Evolutionary conservation across 2,329 filamentous ascomycete species (phyloP).

Genomic region (Alternaria ventricosa): DNA sequence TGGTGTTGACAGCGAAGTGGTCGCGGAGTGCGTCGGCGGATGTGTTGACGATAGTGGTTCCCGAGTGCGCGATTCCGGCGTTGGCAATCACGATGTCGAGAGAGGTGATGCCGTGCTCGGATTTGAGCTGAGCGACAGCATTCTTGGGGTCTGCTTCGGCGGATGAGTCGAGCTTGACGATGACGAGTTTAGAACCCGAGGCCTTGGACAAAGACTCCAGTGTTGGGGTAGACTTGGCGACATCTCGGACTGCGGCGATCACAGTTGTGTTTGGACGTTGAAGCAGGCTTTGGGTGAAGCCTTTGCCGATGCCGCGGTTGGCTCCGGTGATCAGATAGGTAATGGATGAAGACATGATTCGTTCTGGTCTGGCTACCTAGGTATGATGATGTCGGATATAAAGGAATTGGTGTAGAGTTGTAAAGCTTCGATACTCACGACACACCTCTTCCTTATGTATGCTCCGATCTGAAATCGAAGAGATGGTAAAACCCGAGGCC

Average conservation of each 20-base stretch:
- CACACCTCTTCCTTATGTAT: neutral
- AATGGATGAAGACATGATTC: neutral
- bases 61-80: slow-evolving; percentile 50
- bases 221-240: neutral
- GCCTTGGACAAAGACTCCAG: slow-evolving; percentile 44
- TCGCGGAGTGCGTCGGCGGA: neutral
- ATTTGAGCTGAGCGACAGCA: slow-evolving; percentile 12
- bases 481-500: neutral
- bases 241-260: slow-evolving; percentile 23
- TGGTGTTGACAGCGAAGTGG: slow-evolving; percentile 51
- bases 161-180: slow-evolving; percentile 24
- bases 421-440: neutral
- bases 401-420: neutral
- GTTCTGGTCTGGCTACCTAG: too few relatives aligned
- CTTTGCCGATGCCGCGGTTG: slow-evolving; percentile 20
- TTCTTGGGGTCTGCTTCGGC: slow-evolving; percentile 5
- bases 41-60: neutral
- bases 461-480: neutral
- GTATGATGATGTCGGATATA: neutral
- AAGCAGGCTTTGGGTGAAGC: slow-evolving; percentile 11
- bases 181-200: slow-evolving; percentile 15
- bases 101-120: slow-evolving; percentile 43
- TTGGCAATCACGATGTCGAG: slow-evolving; percentile 63
- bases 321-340: neutral
- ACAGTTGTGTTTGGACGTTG: slow-evolving; percentile 22